Base-by-base conservation (phyloP, 176 grass and related monocot genomes). In the Carex myosuroides region DNA sequence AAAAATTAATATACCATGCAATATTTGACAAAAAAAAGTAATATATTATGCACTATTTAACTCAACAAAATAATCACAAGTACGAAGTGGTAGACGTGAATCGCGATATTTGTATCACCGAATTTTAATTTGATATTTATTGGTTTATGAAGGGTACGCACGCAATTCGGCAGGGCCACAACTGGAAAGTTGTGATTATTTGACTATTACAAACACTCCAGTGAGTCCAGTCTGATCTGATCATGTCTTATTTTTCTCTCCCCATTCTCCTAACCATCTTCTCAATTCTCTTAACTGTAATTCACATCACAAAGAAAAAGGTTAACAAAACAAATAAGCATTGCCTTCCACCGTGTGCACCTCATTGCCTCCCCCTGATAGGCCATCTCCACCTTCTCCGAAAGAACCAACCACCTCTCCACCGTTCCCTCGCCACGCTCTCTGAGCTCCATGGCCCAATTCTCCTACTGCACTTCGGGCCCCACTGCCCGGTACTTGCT, bases 391-490 rank as follows among this genome's bases (percentile, higher is more conserved):
- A 62, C 17, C 58, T 81, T 41, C 79, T 81, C 35, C 58, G n/a
- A 7, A 81, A 64, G 21, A 81, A 60, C 79, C 58, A 48, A 13
- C 79, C 79, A 20, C 79, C 79, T 8, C 58, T 81, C 32, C 78
- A 70, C 64, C 18, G 63, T n/a, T 84, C 81, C 11, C 30, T 84
- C 10, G 60, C 30, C 4, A 29, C 42, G 2, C 81, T 70, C 39
- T 46, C 61, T 70, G 13, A n/a, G 5, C 64, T 58, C 81, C 61
- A 84, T 66, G 61, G 81, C 8, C 65, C 21, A 14, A 29, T 73
- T 41, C 82, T 84, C 44, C 65, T 84, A 6, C 82, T 84, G 14
- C 64, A 69, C 65, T 73, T 73, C 1, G 67, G 82, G 26, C 78
- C 78, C 59, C 29, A 62, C 18, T 63, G 33, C 33, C 59, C 37